phyloP scores from a whole-genome alignment of 495 filamentous ascomycete genomes.

The Penicillium antarcticum region DNA sequence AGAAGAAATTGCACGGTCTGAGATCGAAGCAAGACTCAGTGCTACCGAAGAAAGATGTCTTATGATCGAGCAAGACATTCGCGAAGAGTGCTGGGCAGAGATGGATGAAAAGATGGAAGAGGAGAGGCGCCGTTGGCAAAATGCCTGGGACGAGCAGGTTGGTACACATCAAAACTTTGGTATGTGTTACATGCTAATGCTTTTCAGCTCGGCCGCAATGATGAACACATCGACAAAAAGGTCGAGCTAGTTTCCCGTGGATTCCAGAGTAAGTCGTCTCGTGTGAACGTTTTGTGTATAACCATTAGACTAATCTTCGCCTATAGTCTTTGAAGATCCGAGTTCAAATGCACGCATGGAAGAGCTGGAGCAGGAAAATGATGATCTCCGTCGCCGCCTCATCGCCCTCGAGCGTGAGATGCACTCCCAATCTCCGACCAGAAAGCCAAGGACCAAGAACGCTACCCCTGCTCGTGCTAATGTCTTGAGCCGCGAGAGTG shows the following conservation, averaged over 20 bases:
- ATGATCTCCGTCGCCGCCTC: constrained; percentile 42
- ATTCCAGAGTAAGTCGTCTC: constrained; percentile 49
- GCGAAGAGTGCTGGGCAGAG: constrained; percentile 85
- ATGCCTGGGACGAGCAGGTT: constrained; percentile 69
- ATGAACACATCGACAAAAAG: constrained; percentile 87
- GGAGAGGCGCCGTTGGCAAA: constrained; percentile 75
- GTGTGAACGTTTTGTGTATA: background rate
- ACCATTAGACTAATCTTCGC: constrained; percentile 11
- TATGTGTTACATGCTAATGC: constrained; percentile 12
- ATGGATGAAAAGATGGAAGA: constrained; percentile 74
- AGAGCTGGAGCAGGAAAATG: constrained; percentile 48
- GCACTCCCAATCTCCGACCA: constrained; percentile 43
- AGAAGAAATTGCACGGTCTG: constrained; percentile 56
- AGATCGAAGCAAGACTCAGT: constrained; percentile 50
- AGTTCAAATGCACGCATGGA: constrained; percentile 29
- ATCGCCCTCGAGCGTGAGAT: constrained; percentile 47
- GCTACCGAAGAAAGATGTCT: constrained; percentile 64
- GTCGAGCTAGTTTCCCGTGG: constrained; percentile 77
- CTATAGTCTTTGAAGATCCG: constrained; percentile 48
- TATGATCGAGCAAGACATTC: constrained; percentile 76
- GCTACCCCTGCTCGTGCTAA: constrained; percentile 23
- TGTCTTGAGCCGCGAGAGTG: constrained; percentile 36
- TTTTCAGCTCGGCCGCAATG: constrained; percentile 51
- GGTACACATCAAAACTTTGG: constrained; percentile 13
- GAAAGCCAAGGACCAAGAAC: constrained; percentile 34